These are phyloP conservation scores for Mycena amicta DNA, from an alignment of 768 basidiomycete species.

Conservation along the genomic window DNA sequence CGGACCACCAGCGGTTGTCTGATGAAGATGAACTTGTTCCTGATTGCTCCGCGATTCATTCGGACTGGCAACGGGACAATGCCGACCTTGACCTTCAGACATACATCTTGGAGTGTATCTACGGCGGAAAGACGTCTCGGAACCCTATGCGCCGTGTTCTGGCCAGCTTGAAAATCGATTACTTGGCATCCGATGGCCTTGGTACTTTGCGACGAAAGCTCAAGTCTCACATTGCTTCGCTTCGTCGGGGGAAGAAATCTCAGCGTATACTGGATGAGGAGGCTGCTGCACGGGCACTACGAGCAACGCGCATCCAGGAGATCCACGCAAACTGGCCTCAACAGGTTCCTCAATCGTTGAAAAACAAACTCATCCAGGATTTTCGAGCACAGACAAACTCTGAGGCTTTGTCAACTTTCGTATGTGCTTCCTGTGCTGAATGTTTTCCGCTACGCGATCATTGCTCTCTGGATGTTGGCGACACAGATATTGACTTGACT, in stretches of 20 bases:
- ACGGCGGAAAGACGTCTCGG: not conserved
- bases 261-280: not conserved
- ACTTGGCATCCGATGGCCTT: not conserved
- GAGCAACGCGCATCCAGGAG: not conserved
- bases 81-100: slow-evolving; percentile 4
- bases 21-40: not conserved
- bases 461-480: slow-evolving; percentile 1
- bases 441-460: slow-evolving; percentile 3
- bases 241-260: not conserved
- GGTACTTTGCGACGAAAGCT: not conserved
- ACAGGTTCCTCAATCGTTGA: slow-evolving; percentile 6
- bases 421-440: not conserved
- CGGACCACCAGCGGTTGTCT: not conserved
- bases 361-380: not conserved
- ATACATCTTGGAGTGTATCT: not conserved
- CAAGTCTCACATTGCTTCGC: not conserved
- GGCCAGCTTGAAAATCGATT: not conserved
- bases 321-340: slow-evolving; percentile 1
- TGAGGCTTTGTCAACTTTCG: not conserved
- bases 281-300: not conserved
- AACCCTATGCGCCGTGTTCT: slow-evolving; percentile 2
- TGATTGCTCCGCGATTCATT: slow-evolving; percentile 1
- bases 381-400: slow-evolving; percentile 5
- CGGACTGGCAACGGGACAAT: slow-evolving; percentile 1
- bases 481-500: not conserved